These are phyloP conservation scores for Lanmaoa pseudosensibilis DNA, from an alignment of 768 basidiomycete genomes.

Conservation along the genomic window DNA sequence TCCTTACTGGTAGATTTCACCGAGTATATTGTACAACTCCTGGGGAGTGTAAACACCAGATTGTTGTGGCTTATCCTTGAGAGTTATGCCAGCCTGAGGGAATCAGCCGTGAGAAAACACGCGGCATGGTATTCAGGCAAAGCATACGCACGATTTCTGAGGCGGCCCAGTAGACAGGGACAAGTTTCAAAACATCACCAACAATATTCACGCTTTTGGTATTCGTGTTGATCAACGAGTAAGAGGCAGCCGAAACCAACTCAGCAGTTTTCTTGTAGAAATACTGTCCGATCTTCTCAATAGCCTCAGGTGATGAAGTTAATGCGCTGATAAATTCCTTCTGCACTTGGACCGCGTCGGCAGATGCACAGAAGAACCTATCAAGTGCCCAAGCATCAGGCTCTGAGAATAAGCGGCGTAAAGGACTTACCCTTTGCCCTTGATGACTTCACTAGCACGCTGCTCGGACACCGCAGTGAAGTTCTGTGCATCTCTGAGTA, in stretches of 20 bases:
- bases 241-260: constrained; percentile 55
- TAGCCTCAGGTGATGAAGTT: constrained; percentile 44
- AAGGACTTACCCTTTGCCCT: constrained; percentile 54
- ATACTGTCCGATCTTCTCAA: constrained; percentile 53
- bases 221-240: constrained; percentile 54
- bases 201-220: constrained; percentile 62
- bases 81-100: constrained; percentile 64
- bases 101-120: neutral
- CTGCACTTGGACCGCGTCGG: constrained; percentile 36
- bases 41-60: constrained; percentile 62
- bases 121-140: neutral
- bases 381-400: neutral
- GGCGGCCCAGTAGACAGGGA: constrained; percentile 72
- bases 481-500: constrained; percentile 45
- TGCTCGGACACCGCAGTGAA: constrained; percentile 53
- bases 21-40: constrained; percentile 62
- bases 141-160: constrained; percentile 56
- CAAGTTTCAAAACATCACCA: constrained; percentile 60
- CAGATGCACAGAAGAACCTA: constrained; percentile 66
- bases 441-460: constrained; percentile 53
- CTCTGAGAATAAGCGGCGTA: neutral
- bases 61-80: constrained; percentile 55
- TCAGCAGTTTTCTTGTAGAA: constrained; percentile 67
- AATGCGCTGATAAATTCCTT: constrained; percentile 54
- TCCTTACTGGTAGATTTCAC: constrained; percentile 66